Evolutionary conservation across 2,329 filamentous ascomycete genomes (phyloP), one percentile per base, ranked within the genome.

Genomic region (Diatrype stigma): DNA sequence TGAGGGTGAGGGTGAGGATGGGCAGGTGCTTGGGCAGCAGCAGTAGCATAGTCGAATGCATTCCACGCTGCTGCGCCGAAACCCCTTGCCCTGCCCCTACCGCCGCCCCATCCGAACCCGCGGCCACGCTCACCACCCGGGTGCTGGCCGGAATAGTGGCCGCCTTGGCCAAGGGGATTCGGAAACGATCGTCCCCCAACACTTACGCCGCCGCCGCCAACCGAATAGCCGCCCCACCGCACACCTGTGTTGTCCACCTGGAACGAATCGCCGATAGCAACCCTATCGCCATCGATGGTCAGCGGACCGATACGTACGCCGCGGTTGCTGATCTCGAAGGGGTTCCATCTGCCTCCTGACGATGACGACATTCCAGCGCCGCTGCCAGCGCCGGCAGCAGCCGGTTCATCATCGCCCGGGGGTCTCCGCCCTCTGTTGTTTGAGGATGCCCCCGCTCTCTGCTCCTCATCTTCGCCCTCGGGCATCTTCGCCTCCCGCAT

Each of bases 181-280:
- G 37, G 37, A 22, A 40, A 16, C 37, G 37, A 17, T 11, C 6
- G 26, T 30, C 10, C 6, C 10, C 26, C 26, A 30, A 10, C 26
- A 22, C 16, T 47, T 54, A 76, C 68, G 4, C 72, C 73, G 26
- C 65, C 65, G 16, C 63, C 64, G 53, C 77, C 72, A 34, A 74
- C 69, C 1, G 73, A 63, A 21, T 78, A 52, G 7, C 67, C 69
- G 22, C 75, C 73, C 51, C 80, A 71, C 19, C 74, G 69, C 49
- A 81, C 57, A 11, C 78, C 72, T 49, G 71, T 70, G 48, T 65
- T 61, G 55, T 78, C 73, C 3, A 71, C 73, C 40, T 74, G 69
- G 47, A 79, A 68, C 2, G 55, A 65, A 35, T 72, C 67, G 5
- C 73, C 76, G 51, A 73, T 70, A 3, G 70, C 68, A 23, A 78